A percentile compares a stretch with the other conserved stretches of the same genome.
Conservation (phyloP, 768 basidiomycete genomes). For the Jaapia argillacea region DNA sequence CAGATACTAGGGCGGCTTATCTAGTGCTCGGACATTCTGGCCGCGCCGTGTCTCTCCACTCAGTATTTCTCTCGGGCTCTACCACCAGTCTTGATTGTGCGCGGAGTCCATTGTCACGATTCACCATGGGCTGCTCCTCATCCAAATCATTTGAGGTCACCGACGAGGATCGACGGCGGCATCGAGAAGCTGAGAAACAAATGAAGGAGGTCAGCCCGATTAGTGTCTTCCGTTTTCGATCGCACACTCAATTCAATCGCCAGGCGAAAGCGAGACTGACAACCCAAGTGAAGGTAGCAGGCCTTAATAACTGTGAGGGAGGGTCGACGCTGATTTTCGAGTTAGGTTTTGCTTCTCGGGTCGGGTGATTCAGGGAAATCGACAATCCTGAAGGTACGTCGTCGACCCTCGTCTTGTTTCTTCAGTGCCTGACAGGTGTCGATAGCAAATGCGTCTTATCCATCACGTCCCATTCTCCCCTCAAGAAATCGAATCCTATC, state of each 20-base stretch:
- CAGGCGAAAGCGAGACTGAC: neutral
- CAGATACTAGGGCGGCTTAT: too few relatives aligned
- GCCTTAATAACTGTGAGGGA: neutral
- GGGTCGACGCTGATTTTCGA: neutral
- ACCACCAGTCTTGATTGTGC: too few relatives aligned
- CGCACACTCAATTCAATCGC: neutral
- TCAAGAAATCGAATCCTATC: conserved; percentile 31
- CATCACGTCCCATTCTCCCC: conserved; percentile 30
- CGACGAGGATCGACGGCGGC: neutral
- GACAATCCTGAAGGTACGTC: conserved; percentile 29
- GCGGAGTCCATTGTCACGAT: too few relatives aligned
- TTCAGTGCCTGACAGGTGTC: neutral
- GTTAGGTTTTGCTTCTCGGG: conserved; percentile 21
- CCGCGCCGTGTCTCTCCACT: too few relatives aligned
- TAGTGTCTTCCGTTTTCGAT: neutral
- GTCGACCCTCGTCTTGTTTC: too few relatives aligned
- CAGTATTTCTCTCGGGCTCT: too few relatives aligned
- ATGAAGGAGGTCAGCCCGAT: neutral
- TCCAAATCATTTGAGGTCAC: too few relatives aligned
- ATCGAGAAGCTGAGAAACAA: neutral
- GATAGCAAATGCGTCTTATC: conserved; percentile 37
- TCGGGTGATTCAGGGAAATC: conserved; percentile 34
- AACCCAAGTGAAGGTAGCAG: neutral
- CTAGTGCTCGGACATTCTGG: too few relatives aligned
- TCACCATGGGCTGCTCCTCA: conserved; percentile 56